These are phyloP conservation scores for Zelonia costaricensis DNA, from an alignment of 208 protist genomes.

Conservation along the genomic window DNA sequence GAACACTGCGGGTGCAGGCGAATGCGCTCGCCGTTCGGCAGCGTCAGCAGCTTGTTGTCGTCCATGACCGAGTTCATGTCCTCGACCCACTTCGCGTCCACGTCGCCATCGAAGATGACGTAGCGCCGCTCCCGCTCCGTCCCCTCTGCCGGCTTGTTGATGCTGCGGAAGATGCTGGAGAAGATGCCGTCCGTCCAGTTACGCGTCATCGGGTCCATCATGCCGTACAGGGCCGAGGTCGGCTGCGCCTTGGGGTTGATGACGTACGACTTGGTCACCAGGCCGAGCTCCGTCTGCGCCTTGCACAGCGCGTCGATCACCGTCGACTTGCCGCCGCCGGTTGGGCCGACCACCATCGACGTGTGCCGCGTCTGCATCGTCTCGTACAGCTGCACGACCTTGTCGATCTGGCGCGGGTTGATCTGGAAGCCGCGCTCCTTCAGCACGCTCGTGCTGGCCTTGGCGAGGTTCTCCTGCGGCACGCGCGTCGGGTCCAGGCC, in stretches of 20 bases:
- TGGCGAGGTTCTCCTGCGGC: conserved; percentile 94
- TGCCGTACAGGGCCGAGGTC: conserved; percentile 97
- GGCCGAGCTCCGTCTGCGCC: conserved; percentile 93
- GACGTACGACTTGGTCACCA: conserved; percentile 93
- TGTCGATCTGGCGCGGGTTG: conserved; percentile 95
- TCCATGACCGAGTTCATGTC: conserved; percentile 99
- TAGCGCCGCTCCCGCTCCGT: conserved; percentile 91
- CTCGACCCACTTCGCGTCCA: conserved; percentile 99
- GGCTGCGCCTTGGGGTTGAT: conserved; percentile 99
- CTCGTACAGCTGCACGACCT: conserved; percentile 99
- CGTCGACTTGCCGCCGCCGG: conserved; percentile 98
- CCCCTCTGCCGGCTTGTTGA: conserved; percentile 90
- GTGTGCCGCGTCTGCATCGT: conserved; percentile 99
- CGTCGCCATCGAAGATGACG: conserved; percentile 99
- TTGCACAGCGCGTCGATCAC: conserved; percentile 95
- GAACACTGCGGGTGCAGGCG: conserved; percentile 94
- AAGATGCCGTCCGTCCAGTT: conserved; percentile 99
- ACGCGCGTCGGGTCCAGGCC: conserved; percentile 95
- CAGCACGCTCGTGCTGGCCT: conserved; percentile 91
- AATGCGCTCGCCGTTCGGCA: conserved; percentile 99
- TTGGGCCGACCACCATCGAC: conserved; percentile 98
- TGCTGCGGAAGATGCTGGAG: conserved; percentile 98
- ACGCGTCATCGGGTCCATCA: conserved; percentile 98
- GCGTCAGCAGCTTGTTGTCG: conserved; percentile 99
- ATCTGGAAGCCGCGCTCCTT: conserved; percentile 78